Evolutionary conservation across 306 rosid genomes (phyloP).

Genomic region (Lagenaria siceraria): DNA sequence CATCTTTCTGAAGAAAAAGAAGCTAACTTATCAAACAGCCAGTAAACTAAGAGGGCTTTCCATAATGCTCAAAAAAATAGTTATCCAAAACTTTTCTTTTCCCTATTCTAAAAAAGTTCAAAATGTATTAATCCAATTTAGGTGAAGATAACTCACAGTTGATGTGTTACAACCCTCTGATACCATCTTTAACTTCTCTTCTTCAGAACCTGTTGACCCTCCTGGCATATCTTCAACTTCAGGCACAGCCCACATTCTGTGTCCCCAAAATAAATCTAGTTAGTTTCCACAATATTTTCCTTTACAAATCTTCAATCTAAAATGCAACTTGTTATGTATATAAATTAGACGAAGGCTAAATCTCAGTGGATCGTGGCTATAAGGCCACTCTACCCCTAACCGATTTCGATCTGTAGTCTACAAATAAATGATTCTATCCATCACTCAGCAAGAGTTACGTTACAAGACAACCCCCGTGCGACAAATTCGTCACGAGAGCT

Average conservation of each 20-base stretch:
- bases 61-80: not conserved
- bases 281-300: not conserved
- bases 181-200: constrained; percentile 16
- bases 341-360: not conserved
- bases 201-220: constrained; percentile 19
- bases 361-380: not conserved
- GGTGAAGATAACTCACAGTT: constrained; percentile 19
- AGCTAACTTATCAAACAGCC: not conserved
- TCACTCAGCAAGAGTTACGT: not conserved
- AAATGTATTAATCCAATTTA: not conserved
- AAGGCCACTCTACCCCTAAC: not conserved
- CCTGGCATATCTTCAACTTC: constrained; percentile 27
- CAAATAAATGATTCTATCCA: not conserved
- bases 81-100: not conserved
- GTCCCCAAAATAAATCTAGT: not conserved
- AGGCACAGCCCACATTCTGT: constrained; percentile 38
- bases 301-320: not conserved
- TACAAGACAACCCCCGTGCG: not conserved
- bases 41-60: not conserved
- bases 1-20: constrained; percentile 17
- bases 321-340: not conserved
- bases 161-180: constrained; percentile 30
- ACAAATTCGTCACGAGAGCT: not conserved
- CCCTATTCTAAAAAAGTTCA: not conserved
- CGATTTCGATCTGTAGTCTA: not conserved